A percentile compares a stretch with the other conserved stretches of the same genome.
Evolutionary conservation across 2,329 filamentous ascomycete species (phyloP).

Genomic region (Cladophialophora psammophila): DNA sequence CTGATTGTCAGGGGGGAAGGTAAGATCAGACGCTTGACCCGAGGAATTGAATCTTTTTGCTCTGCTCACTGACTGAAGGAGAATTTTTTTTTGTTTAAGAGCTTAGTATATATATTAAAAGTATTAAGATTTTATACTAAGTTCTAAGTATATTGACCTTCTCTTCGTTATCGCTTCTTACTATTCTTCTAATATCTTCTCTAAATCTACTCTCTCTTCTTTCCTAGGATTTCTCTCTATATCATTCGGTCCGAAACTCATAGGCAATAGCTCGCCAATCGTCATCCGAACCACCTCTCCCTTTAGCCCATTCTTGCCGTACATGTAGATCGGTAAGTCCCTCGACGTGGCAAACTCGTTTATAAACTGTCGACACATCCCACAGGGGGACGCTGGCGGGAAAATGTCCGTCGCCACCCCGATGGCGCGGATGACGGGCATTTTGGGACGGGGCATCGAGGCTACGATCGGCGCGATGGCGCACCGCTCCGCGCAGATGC

Average conservation of each 20-base stretch:
- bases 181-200: neutral
- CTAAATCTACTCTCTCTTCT: neutral
- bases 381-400: slow-evolving; percentile 76
- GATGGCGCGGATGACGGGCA: slow-evolving; percentile 72
- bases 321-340: slow-evolving; percentile 86
- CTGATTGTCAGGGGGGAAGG: neutral
- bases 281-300: slow-evolving; percentile 65
- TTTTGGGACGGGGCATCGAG: slow-evolving; percentile 54
- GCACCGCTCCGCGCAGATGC: slow-evolving; percentile 95
- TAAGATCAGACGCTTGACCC: neutral
- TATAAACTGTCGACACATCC: slow-evolving; percentile 78
- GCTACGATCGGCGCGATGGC: slow-evolving; percentile 80
- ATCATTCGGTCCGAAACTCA: slow-evolving; percentile 62
- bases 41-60: slow-evolving; percentile 1
- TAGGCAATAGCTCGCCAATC: slow-evolving; percentile 67
- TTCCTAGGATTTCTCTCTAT: slow-evolving; percentile 43
- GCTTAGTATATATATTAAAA: neutral
- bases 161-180: neutral
- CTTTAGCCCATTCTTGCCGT: slow-evolving; percentile 73
- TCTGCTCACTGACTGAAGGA: neutral
- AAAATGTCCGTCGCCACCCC: slow-evolving; percentile 83
- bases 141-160: neutral
- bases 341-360: slow-evolving; percentile 64
- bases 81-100: neutral
- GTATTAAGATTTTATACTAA: neutral